These are phyloP conservation scores for Quercus robur DNA, from an alignment of 306 rosid species.

Conservation along the genomic window DNA sequence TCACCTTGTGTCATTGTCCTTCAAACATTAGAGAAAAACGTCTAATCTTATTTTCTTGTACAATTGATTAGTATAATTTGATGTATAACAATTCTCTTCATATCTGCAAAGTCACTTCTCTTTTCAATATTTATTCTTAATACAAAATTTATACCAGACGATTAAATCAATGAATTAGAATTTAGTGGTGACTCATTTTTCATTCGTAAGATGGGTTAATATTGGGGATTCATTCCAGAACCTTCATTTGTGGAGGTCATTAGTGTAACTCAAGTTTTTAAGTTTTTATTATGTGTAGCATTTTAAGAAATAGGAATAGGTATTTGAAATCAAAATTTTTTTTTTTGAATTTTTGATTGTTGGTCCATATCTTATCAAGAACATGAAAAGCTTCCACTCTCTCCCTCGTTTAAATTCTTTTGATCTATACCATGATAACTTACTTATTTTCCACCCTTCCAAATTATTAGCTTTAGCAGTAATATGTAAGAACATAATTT, in stretches of 20 bases:
- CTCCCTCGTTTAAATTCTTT: neutral
- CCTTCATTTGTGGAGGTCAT: neutral
- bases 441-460: neutral
- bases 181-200: too few species aligned
- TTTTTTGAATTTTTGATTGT: neutral
- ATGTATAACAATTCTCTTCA: too few species aligned
- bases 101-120: too few species aligned
- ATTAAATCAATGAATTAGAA: too few species aligned
- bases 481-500: neutral
- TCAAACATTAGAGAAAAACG: neutral
- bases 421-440: neutral
- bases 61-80: neutral
- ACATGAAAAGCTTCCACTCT: too few species aligned
- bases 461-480: constrained; percentile 3
- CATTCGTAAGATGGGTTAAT: neutral
- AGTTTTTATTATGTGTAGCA: neutral
- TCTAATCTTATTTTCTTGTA: neutral
- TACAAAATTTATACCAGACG: too few species aligned
- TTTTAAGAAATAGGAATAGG: neutral
- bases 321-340: neutral
- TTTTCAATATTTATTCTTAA: too few species aligned
- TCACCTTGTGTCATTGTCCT: neutral
- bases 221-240: neutral
- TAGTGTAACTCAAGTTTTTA: too few species aligned
- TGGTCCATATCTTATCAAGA: neutral